Evolutionary conservation across 1,284 basidiomycete species (phyloP).

Genomic region (Moesziomyces globuligerus): DNA sequence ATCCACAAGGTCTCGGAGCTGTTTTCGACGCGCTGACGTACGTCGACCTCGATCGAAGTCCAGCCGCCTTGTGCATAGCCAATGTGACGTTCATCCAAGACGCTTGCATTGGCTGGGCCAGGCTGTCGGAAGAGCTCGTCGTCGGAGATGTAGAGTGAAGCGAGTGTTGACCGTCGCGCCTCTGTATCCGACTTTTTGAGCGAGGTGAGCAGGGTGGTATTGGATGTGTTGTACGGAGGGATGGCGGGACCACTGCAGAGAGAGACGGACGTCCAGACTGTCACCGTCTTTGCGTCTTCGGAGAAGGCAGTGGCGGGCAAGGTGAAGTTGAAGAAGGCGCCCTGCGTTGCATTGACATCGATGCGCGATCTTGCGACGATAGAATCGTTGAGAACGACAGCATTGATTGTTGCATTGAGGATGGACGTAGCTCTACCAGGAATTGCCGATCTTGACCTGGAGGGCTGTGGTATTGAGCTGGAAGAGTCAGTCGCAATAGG

Average conservation of each 20-base stretch:
- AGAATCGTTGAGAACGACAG: constrained; percentile 51
- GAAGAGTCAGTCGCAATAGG: constrained; percentile 9
- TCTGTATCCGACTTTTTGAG: constrained; percentile 41
- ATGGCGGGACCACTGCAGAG: constrained; percentile 60
- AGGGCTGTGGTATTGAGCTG: constrained; percentile 4
- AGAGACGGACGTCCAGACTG: constrained; percentile 55
- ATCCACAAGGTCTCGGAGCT: constrained; percentile 55
- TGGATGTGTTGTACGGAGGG: constrained; percentile 59
- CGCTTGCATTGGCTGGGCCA: constrained; percentile 47
- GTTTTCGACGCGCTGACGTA: constrained; percentile 28
- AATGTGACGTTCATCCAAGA: constrained; percentile 19
- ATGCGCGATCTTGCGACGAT: constrained; percentile 44
- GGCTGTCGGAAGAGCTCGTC: constrained; percentile 29
- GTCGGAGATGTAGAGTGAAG: constrained; percentile 54
- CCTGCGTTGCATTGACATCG: constrained; percentile 23
- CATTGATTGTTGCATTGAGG: constrained; percentile 23
- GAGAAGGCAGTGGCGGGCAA: constrained; percentile 25
- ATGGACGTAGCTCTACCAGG: constrained; percentile 36
- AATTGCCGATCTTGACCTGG: constrained; percentile 28
- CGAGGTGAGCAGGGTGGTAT: constrained; percentile 41
- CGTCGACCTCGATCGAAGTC: constrained; percentile 36
- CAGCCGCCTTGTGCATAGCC: constrained; percentile 59
- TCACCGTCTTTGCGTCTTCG: constrained; percentile 11
- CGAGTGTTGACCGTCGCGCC: constrained; percentile 48
- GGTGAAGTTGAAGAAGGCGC: constrained; percentile 54